Conservation (phyloP, 1,139 yeast species). For the Debaryomyces udenii region DNA sequence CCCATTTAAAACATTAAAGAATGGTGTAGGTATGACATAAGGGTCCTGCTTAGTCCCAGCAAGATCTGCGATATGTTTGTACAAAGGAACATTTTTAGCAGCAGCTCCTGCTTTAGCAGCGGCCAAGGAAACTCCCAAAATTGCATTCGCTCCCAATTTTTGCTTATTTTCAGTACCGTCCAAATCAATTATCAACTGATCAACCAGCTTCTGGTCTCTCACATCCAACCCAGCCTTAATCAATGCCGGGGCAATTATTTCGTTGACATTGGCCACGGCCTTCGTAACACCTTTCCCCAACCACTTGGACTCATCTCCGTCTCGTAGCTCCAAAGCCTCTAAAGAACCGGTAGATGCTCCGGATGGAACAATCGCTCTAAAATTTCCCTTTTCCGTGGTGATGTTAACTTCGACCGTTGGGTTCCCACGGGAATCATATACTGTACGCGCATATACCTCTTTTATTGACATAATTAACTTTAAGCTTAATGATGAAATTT, state of each 20-base stretch:
- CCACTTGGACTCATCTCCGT: slow-evolving; percentile 92
- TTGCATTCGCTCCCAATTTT: slow-evolving; percentile 94
- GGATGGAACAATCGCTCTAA: slow-evolving; percentile 94
- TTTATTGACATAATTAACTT: slow-evolving; percentile 33
- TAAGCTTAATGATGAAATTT: no score
- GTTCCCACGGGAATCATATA: slow-evolving; percentile 97
- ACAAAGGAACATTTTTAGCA: slow-evolving; percentile 82
- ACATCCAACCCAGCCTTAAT: slow-evolving; percentile 73
- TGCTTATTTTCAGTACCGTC: slow-evolving; percentile 96
- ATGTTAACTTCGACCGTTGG: slow-evolving; percentile 97
- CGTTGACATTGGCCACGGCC: slow-evolving; percentile 91
- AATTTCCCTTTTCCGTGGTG: slow-evolving; percentile 80
- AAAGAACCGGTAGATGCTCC: slow-evolving; percentile 97
- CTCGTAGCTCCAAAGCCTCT: slow-evolving; percentile 96
- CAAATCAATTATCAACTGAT: slow-evolving; percentile 71
- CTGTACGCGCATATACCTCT: slow-evolving; percentile 85
- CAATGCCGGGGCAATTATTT: slow-evolving; percentile 85
- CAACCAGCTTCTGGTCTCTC: slow-evolving; percentile 76
- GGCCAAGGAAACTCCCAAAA: slow-evolving; percentile 92
- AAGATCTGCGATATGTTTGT: slow-evolving; percentile 79
- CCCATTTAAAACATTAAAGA: slow-evolving; percentile 97
- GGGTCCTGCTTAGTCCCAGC: slow-evolving; percentile 62
- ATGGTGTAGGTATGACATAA: slow-evolving; percentile 90
- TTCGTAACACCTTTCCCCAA: slow-evolving; percentile 92
- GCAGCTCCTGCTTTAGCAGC: slow-evolving; percentile 96